phyloP scores from a whole-genome alignment of 805 yeast genomes.

The Diddensiella santjacobensis region DNA sequence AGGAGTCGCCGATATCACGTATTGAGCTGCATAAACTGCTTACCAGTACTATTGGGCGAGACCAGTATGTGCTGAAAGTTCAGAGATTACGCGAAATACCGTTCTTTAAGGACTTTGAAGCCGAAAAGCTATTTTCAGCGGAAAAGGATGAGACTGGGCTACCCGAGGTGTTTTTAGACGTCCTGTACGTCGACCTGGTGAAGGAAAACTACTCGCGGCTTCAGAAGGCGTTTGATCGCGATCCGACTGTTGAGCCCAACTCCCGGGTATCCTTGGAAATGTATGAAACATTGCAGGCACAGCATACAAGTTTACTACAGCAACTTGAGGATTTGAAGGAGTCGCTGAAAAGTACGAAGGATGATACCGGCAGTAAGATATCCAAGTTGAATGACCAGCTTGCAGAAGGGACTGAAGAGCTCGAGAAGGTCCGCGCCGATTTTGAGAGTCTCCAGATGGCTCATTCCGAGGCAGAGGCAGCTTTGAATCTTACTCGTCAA shows the following conservation, averaged over 20 bases:
- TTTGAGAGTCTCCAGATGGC: conserved; percentile 32
- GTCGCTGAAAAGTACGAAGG: conserved; percentile 31
- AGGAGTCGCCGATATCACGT: conserved; percentile 53
- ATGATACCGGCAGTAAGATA: conserved; percentile 19
- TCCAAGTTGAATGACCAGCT: conserved; percentile 35
- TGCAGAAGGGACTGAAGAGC: conserved; percentile 36
- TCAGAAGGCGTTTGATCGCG: conserved; percentile 64
- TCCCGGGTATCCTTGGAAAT: conserved; percentile 61
- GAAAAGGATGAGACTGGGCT: conserved; percentile 77
- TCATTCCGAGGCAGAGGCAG: conserved; percentile 15
- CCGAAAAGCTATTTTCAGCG: conserved; percentile 44
- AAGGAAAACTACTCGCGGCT: conserved; percentile 69
- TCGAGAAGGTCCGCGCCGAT: conserved; percentile 35
- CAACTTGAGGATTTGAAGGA: conserved; percentile 22
- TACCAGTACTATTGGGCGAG: conserved; percentile 71
- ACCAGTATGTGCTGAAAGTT: conserved; percentile 69
- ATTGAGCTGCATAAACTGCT: conserved; percentile 57
- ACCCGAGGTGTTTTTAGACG: conserved; percentile 75
- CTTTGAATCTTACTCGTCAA: conserved; percentile 21
- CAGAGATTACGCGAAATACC: conserved; percentile 64
- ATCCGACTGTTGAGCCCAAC: conserved; percentile 70
- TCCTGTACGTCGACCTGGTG: conserved; percentile 58
- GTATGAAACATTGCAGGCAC: conserved; percentile 38
- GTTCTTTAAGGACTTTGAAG: conserved; percentile 52
- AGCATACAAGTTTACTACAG: conserved; percentile 22